phyloP scores from a whole-genome alignment of 441 rosid genomes.

The Populus hybrid region DNA sequence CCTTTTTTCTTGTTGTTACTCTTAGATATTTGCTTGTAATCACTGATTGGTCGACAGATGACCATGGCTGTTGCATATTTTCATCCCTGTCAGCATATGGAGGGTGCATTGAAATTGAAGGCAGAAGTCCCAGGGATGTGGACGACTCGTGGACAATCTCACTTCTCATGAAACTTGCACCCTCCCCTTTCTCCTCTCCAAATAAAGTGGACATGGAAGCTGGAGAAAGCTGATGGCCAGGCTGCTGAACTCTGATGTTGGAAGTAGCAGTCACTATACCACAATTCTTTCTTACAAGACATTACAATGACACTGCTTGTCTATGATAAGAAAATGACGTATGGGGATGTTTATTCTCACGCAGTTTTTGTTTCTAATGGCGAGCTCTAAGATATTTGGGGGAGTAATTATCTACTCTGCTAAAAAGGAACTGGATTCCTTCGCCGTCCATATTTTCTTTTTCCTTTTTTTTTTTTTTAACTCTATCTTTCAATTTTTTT shows the following conservation, averaged over 20 bases:
- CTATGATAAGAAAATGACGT: neutral
- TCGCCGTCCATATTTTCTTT: too few species aligned
- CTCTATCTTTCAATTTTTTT: too few species aligned
- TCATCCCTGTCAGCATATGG: neutral
- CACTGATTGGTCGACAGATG: neutral
- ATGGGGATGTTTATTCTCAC: neutral
- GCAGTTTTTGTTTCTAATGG: neutral
- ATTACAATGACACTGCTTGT: neutral
- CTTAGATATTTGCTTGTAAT: neutral
- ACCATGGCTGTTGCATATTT: neutral
- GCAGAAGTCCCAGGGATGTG: neutral
- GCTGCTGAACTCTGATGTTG: neutral
- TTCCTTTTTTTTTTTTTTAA: too few species aligned
- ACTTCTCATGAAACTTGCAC: neutral
- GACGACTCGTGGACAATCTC: neutral
- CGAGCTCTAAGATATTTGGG: too few species aligned
- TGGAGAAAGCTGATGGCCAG: neutral
- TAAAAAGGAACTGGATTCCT: too few species aligned
- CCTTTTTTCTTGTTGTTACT: neutral
- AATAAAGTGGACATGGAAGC: neutral
- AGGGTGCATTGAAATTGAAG: neutral
- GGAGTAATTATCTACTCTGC: too few species aligned
- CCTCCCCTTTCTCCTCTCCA: neutral
- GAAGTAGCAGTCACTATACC: neutral
- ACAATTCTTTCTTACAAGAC: neutral